Evolutionary conservation across 257 asterid species (phyloP).

Genomic region (Cinchona pubescens): DNA sequence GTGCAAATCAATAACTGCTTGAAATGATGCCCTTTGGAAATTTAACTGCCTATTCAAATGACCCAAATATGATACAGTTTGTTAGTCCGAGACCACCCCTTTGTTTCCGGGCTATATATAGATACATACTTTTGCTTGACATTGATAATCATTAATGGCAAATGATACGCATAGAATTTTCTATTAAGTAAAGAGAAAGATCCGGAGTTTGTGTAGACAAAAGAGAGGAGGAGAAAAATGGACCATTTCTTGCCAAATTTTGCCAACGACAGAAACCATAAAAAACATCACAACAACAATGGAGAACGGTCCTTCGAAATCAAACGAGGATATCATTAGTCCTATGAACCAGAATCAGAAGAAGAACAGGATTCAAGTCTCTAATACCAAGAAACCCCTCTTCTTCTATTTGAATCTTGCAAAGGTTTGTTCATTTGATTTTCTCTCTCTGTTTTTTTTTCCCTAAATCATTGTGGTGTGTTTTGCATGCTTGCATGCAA

Average conservation of each 20-base stretch:
- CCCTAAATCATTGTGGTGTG: neutral
- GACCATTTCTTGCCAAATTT: slow-evolving; percentile 7
- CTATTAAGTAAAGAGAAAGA: neutral
- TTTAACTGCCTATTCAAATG: neutral
- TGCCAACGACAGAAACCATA: slow-evolving; percentile 5
- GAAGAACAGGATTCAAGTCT: slow-evolving; percentile 27
- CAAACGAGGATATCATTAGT: neutral
- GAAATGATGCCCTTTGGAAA: neutral
- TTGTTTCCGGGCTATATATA: slow-evolving; percentile 1
- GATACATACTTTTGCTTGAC: neutral
- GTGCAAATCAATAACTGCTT: neutral
- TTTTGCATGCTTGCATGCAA: neutral
- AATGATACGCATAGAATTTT: neutral
- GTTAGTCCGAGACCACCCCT: neutral
- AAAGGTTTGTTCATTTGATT: slow-evolving; percentile 15
- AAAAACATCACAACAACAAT: slow-evolving; percentile 3
- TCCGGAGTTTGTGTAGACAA: neutral
- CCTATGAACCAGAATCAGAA: slow-evolving; percentile 1
- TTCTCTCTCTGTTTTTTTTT: neutral
- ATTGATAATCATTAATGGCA: neutral
- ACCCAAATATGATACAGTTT: neutral
- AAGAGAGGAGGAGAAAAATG: neutral
- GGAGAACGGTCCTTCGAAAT: slow-evolving; percentile 3
- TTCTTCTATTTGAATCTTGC: slow-evolving; percentile 28
- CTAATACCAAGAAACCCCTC: slow-evolving; percentile 26